Percentiles rank a stretch among this genome's conserved stretches.
phyloP scores from a whole-genome alignment of 495 filamentous ascomycete species.

The Delitschia confertaspora region DNA sequence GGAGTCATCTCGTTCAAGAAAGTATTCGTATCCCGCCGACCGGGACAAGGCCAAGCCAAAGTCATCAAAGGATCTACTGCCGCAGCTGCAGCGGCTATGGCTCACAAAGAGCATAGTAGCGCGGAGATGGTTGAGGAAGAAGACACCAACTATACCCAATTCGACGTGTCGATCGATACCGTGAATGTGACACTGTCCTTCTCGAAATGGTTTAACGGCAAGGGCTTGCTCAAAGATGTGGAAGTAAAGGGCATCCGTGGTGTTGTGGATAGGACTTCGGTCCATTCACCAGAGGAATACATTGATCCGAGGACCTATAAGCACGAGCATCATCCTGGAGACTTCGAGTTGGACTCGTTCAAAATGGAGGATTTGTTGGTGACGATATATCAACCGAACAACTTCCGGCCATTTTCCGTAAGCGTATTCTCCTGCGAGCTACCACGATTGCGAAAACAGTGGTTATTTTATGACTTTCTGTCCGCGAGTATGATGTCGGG shows the following conservation, averaged over 20 bases:
- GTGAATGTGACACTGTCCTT: constrained; percentile 98
- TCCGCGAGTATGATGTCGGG: constrained; percentile 94
- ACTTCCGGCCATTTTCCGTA: constrained; percentile 86
- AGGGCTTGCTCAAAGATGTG: constrained; percentile 82
- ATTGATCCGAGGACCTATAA: constrained; percentile 79
- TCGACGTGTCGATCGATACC: constrained; percentile 87
- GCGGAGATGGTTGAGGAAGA: constrained; percentile 55
- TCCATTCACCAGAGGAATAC: constrained; percentile 59
- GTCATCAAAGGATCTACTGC: constrained; percentile 89
- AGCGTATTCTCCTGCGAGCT: constrained; percentile 94
- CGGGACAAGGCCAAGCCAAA: constrained; percentile 61
- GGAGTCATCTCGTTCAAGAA: constrained; percentile 95
- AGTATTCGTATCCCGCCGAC: constrained; percentile 87
- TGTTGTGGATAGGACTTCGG: constrained; percentile 81
- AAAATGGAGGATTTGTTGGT: constrained; percentile 90
- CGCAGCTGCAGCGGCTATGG: constrained; percentile 65
- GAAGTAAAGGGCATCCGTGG: constrained; percentile 93
- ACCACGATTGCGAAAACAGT: constrained; percentile 86
- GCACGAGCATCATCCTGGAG: constrained; percentile 79
- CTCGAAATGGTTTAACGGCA: constrained; percentile 94
- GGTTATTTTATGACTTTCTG: constrained; percentile 95
- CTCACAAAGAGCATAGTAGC: constrained; percentile 41
- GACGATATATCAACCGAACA: constrained; percentile 80
- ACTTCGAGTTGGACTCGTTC: constrained; percentile 94
- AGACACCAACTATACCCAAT: constrained; percentile 95